These are phyloP conservation scores for Eudorina sp. DNA, from an alignment of 139 green algal species.

Conservation along the genomic window DNA sequence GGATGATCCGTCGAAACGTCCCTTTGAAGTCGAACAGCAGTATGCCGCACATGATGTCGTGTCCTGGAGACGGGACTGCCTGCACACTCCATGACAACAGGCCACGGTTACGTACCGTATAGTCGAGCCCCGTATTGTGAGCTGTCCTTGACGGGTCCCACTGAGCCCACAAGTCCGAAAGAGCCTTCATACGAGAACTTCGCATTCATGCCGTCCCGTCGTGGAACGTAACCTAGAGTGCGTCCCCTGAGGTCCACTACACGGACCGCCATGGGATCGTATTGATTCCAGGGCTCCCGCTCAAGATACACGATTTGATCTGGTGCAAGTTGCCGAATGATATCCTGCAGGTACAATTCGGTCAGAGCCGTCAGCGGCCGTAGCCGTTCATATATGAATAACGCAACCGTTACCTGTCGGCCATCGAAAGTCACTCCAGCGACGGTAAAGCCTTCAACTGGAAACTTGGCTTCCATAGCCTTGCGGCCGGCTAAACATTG, in stretches of 20 bases:
- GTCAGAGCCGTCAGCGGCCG: neutral
- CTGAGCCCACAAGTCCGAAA: neutral
- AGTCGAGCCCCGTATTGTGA: neutral
- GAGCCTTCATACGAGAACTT: neutral
- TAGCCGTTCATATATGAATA: no score
- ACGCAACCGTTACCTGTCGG: conserved; percentile 14
- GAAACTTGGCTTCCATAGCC: neutral
- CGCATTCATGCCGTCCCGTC: neutral
- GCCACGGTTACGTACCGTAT: neutral
- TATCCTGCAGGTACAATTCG: neutral
- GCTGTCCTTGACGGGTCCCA: neutral
- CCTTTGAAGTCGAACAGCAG: no score
- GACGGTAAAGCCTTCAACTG: neutral
- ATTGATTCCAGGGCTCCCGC: conserved; percentile 38
- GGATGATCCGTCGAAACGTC: no score
- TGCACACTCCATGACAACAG: no score
- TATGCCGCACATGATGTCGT: no score
- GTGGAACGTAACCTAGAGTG: conserved; percentile 35
- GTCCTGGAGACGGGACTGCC: no score
- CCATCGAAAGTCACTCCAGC: conserved; percentile 40
- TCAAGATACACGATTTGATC: conserved; percentile 11
- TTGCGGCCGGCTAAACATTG: neutral
- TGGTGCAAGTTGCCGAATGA: neutral
- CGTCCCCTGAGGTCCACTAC: conserved; percentile 8
- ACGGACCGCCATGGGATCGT: conserved; percentile 15